These are phyloP conservation scores for Populus ilicifolia DNA, from an alignment of 345 rosid genomes.

Conservation along the genomic window DNA sequence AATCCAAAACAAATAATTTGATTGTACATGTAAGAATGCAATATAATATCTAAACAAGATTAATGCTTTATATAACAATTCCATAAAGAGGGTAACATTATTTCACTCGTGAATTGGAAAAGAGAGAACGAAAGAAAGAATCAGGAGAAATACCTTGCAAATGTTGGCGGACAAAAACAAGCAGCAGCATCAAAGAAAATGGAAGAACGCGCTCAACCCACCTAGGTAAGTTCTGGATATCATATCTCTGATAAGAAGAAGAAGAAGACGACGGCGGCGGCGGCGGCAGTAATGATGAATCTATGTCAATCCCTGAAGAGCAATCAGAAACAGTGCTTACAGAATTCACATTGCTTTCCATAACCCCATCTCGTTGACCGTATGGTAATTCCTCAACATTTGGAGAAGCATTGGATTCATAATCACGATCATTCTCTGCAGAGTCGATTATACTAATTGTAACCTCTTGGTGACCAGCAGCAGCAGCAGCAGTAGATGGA, in stretches of 20 bases:
- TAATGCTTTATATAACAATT: neutral
- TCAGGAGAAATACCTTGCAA: constrained; percentile 45
- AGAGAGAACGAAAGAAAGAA: neutral
- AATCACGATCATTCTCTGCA: constrained; percentile 7
- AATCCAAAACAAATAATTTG: neutral
- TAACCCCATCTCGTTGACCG: constrained; percentile 10
- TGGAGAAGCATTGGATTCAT: neutral
- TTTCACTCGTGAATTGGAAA: neutral
- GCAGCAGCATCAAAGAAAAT: constrained; percentile 45
- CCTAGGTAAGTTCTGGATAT: constrained; percentile 47
- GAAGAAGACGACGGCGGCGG: constrained; percentile 5
- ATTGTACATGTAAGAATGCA: neutral
- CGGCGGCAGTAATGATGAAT: neutral
- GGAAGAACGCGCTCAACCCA: constrained; percentile 61
- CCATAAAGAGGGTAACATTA: neutral
- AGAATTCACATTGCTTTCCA: constrained; percentile 17
- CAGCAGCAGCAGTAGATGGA: neutral
- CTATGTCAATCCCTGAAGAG: constrained; percentile 10
- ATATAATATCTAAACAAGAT: neutral
- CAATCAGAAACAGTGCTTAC: constrained; percentile 16
- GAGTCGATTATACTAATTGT: constrained; percentile 44
- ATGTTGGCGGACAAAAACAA: constrained; percentile 61
- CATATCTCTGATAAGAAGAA: constrained; percentile 41
- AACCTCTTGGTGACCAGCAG: constrained; percentile 27
- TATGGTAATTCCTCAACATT: neutral